Evolutionary conservation across 78 protist species (phyloP), one percentile per base, ranked within the genome.

Genomic region (Dictyostelium brefeldianum): DNA sequence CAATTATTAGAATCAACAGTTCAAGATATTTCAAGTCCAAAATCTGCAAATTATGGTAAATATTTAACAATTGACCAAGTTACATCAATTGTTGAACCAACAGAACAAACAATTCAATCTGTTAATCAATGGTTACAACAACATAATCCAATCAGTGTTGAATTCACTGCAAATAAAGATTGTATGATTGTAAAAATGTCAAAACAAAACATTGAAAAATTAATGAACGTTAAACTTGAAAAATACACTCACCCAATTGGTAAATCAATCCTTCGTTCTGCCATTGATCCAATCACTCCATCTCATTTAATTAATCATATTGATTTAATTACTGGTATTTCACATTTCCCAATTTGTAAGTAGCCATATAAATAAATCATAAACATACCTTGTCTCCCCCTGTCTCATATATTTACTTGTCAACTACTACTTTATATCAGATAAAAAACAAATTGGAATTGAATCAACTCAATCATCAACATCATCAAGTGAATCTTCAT

Each of bases 261-360:
- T 54, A 56, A 56, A 51, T 31, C 18, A 12, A 54, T 84, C 67
- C 31, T 57, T 25, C 70, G 92, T 59, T 84, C 92, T 18, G 41
- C 83, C 2, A 31, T 41, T 6, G 92, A 84, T 27, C 83, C 92
- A 71, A 53, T 84, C 9, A 5, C 75, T 17, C 54, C 29, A 11
- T 20, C 47, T 18, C 18, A 46, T 17, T 15, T 74, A 12, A 20
- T 22, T 17, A 57, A 46, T 4, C 83, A 74, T 17, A 74, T 84
- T 46, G 92, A 84, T 48, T 51, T 84, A 20, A 84, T 84, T 25
- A 84, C 83, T 74, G 92, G 92, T 14, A 75, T 84, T 48, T 74
- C 83, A 10, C 54, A 84, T 47, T 84, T 84, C 83, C 92, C 92
- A 71, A 48, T 84, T 53, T 29, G 65, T 54, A 69, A 50, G 89